phyloP scores from a whole-genome alignment of 1,284 basidiomycete genomes.

The Malassezia arunalokei region DNA sequence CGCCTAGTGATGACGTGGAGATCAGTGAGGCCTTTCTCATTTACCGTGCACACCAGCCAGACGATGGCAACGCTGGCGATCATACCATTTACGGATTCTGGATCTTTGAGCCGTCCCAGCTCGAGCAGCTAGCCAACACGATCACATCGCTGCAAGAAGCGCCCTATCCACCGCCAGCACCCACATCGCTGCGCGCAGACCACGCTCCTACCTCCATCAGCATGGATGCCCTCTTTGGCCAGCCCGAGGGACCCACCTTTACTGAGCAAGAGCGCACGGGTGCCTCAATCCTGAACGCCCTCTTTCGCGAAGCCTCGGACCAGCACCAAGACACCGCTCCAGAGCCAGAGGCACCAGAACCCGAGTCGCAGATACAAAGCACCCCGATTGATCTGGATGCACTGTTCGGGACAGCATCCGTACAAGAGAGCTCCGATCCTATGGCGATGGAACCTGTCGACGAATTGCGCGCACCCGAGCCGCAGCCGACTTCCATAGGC shows the following conservation, averaged over 20 bases:
- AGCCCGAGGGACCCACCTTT: constrained; percentile 13
- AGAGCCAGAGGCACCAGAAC: too few species aligned
- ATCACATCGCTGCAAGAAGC: constrained; percentile 37
- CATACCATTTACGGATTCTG: constrained; percentile 60
- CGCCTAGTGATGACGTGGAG: constrained; percentile 65
- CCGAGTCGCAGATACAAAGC: not conserved
- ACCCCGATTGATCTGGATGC: constrained; percentile 19
- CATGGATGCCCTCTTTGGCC: constrained; percentile 7
- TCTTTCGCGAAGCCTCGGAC: constrained; percentile 5
- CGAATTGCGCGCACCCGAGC: not conserved
- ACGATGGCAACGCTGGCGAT: not conserved
- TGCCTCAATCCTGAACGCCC: constrained; percentile 16
- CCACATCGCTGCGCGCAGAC: not conserved
- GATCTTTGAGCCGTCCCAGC: constrained; percentile 61
- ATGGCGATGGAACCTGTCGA: not conserved
- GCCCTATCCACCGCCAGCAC: constrained; percentile 14
- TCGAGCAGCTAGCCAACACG: constrained; percentile 54
- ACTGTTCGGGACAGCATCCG: constrained; percentile 12
- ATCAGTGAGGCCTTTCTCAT: constrained; percentile 56
- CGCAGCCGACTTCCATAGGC: not conserved
- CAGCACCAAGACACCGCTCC: not conserved
- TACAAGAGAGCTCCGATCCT: not conserved
- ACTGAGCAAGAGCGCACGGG: constrained; percentile 14
- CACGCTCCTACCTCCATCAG: not conserved
- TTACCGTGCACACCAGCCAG: constrained; percentile 54